Base-by-base conservation (phyloP, 148 eudicot genomes). In the Rhododendron simsii region DNA sequence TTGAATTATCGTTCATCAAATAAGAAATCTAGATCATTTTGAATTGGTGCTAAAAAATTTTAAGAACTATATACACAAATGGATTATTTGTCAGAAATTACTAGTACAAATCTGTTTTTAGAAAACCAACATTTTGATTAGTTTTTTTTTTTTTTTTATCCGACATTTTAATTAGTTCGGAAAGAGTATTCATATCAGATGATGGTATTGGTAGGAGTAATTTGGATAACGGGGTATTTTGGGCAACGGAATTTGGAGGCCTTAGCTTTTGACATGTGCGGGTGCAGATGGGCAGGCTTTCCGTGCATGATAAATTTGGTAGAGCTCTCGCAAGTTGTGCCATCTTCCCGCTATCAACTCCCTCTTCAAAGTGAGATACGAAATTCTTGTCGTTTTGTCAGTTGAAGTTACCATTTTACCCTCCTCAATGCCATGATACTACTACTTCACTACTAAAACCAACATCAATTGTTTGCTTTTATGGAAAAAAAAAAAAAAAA, bases 321-420 rank as follows among this genome's bases (percentile, higher is more conserved):
- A 33, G 57, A 53, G 71, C 73, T 84, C 85, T 84, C 86, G 86
- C 86, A 33, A 84, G 35, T 74, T 84, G 86, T 84, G 86, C 86
- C 86, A 51, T 53, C 80, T 51, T 84, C 86, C 86, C 86, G 86
- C 86, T 74, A 71, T 50, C 21, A 48, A 33, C 69, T 50, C 67
- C 9, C 45, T 41, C 45, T 74, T 84, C 81, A 84, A 84, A 78
- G 35, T 37, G 79, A 51, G 67, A 73, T 73, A 84, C 80, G 65
- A 33, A 48, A 11, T 7, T 84, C 18, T 75, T 74, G 63, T 84
- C 86, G 85, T 84, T 37, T 84, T 75, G 23, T 37, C 10, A 76
- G 10, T 0, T 3, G 3, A 37, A 20, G 8, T 74, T 75, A 75
- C 47, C 8, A 3, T 75, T 67, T 39, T 21, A 39, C 47, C 47